Evolutionary conservation across 2,329 filamentous ascomycete species (phyloP), one percentile per base, ranked within the genome.

Genomic region (Falciphora oryzae): DNA sequence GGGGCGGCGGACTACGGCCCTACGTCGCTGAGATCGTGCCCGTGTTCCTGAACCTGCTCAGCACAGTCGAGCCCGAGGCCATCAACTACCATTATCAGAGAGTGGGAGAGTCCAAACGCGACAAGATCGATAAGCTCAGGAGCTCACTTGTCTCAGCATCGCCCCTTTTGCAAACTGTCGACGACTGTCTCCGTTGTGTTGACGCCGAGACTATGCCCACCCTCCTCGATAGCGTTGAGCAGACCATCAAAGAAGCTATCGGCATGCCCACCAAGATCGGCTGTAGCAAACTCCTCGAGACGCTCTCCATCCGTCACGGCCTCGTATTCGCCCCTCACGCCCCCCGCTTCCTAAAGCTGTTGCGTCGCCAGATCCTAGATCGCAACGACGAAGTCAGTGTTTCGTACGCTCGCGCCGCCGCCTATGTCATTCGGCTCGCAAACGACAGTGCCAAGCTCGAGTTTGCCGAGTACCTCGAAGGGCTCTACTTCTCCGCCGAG

Each of bases 231-330:
- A 85, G 81, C 59, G 82, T 99, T 0, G 89, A 95, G 73, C 83
- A 84, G 35, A 89, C 90, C 0, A 92, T 98, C 76, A 95, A 94
- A 73, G 88, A 85, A 31, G 91, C 93, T 1, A 88, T 99, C 53
- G 94, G 93, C 1, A 88, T 98, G 77, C 94, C 94, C 2, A 96
- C 93, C 0, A 98, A 98, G 78, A 90, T 98, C 61, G 95, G 93
- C 53, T 96, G 93, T 71, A 91, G 90, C 68, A 87, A 92, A 64
- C 88, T 97, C 2, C 82, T 99, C 38, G 90, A 91, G 10, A 93
- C 92, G 0, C 82, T 99, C 10, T 91, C 92, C 62, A 94, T 93
- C 62, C 86, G 92, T 16, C 90, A 94, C 68, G 86, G 85, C 50
- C 83, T 88, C 53, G 80, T 93, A 35, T 91, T 97, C 75, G 85